A percentile compares a stretch with the other conserved stretches of the same genome.
Evolutionary conservation across 768 basidiomycete species (phyloP).

Genomic region (Lentinula sp.): DNA sequence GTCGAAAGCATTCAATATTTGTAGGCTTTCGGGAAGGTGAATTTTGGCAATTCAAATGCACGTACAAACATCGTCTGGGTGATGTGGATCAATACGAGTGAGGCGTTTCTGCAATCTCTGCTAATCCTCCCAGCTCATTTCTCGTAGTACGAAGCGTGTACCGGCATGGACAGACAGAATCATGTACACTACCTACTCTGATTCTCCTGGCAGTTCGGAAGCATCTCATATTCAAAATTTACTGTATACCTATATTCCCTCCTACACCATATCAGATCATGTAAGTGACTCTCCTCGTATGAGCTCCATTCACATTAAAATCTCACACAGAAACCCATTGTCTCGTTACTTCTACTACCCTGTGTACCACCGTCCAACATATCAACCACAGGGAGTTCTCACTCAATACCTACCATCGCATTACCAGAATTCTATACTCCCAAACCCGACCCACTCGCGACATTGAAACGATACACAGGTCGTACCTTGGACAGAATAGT

Average conservation of each 20-base stretch:
- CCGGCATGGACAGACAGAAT: conserved; percentile 95
- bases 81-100: conserved; percentile 80
- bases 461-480: conserved; percentile 59
- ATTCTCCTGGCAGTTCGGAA: conserved; percentile 46
- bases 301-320: not conserved
- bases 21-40: conserved; percentile 78
- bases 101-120: conserved; percentile 11
- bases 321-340: conserved; percentile 72
- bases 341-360: conserved; percentile 64
- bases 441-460: conserved; percentile 45
- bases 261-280: conserved; percentile 89
- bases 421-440: conserved; percentile 49
- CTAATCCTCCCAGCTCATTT: not conserved
- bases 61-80: conserved; percentile 82
- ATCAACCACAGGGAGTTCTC: conserved; percentile 5
- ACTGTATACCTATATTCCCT: conserved; percentile 75
- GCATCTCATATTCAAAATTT: conserved; percentile 55
- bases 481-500: conserved; percentile 64
- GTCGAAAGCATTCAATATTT: conserved; percentile 58
- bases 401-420: conserved; percentile 34
- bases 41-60: conserved; percentile 86
- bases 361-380: conserved; percentile 15
- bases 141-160: conserved; percentile 52
- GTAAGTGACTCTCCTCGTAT: conserved; percentile 32
- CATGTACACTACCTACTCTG: conserved; percentile 73